phyloP scores from a whole-genome alignment of 371 early-diverging fungal species.

The Mortierella sp. region DNA sequence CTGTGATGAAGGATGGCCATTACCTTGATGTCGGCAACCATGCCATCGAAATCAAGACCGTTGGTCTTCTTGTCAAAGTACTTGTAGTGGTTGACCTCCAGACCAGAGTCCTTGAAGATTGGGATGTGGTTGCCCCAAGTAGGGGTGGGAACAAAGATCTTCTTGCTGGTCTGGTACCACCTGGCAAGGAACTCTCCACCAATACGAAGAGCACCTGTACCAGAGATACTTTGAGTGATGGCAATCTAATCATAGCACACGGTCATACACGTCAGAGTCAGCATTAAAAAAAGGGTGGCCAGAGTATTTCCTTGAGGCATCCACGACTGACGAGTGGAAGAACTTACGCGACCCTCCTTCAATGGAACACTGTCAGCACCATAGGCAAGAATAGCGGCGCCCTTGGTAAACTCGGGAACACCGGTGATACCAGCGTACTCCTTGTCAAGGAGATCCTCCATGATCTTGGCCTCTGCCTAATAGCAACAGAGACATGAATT shows the following conservation, averaged over 20 bases:
- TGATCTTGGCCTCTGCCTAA: conserved; percentile 85
- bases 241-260: conserved; percentile 65
- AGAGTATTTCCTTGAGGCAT: too few species aligned
- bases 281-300: too few species aligned
- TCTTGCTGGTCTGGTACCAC: conserved; percentile 88
- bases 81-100: conserved; percentile 87
- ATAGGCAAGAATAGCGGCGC: conserved; percentile 89
- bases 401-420: conserved; percentile 83
- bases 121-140: conserved; percentile 98
- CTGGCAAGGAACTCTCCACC: conserved; percentile 91
- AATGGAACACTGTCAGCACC: conserved; percentile 81
- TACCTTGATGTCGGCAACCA: conserved; percentile 90
- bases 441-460: conserved; percentile 82
- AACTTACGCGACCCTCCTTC: conserved; percentile 75
- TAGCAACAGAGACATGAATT: not conserved
- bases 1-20: too few species aligned
- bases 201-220: conserved; percentile 97
- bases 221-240: conserved; percentile 94
- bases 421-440: conserved; percentile 98
- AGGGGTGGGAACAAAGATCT: conserved; percentile 93
- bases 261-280: not conserved
- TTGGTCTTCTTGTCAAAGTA: conserved; percentile 96
- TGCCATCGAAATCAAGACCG: conserved; percentile 92
- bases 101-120: conserved; percentile 92
- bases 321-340: too few species aligned